These are phyloP conservation scores for Suillus subluteus DNA, from an alignment of 768 basidiomycete genomes.

Conservation along the genomic window DNA sequence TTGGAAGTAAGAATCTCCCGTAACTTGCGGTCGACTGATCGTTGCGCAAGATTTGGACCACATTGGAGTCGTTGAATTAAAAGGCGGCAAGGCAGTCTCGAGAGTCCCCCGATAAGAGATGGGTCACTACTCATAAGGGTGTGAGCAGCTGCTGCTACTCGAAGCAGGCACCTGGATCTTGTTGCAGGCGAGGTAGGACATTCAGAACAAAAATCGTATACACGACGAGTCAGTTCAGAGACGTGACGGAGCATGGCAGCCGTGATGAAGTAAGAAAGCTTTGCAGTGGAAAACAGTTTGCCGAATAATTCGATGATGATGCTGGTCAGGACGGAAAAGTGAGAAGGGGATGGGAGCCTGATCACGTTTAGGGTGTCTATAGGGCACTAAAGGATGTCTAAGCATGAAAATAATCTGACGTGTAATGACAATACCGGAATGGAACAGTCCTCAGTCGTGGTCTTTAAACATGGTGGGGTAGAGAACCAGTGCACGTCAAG, in stretches of 20 bases:
- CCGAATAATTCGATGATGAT: conserved; percentile 49
- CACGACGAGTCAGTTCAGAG: conserved; percentile 41
- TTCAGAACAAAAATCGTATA: conserved; percentile 47
- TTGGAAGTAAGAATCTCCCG: conserved; percentile 3
- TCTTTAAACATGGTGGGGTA: conserved; percentile 38
- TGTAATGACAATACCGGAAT: conserved; percentile 32
- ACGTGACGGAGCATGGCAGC: conserved; percentile 48
- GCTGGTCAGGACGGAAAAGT: conserved; percentile 50
- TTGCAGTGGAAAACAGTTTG: conserved; percentile 43
- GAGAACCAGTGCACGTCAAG: conserved; percentile 45
- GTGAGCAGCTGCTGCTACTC: conserved; percentile 40
- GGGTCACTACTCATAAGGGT: conserved; percentile 26
- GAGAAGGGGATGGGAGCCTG: conserved; percentile 40
- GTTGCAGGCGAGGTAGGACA: conserved; percentile 37
- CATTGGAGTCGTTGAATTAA: conserved; percentile 50
- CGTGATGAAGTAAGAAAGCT: conserved; percentile 53
- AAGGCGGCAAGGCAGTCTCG: conserved; percentile 39
- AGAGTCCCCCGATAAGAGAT: conserved; percentile 30
- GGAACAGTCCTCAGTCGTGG: conserved; percentile 34
- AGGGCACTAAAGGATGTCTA: not conserved
- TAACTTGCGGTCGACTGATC: conserved; percentile 1
- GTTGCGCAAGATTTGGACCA: conserved; percentile 36
- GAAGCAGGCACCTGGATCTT: conserved; percentile 44
- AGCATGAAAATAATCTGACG: not conserved
- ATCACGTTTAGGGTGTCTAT: conserved; percentile 37